phyloP scores from a whole-genome alignment of 164 flowering plant species.

The Santalum album region DNA sequence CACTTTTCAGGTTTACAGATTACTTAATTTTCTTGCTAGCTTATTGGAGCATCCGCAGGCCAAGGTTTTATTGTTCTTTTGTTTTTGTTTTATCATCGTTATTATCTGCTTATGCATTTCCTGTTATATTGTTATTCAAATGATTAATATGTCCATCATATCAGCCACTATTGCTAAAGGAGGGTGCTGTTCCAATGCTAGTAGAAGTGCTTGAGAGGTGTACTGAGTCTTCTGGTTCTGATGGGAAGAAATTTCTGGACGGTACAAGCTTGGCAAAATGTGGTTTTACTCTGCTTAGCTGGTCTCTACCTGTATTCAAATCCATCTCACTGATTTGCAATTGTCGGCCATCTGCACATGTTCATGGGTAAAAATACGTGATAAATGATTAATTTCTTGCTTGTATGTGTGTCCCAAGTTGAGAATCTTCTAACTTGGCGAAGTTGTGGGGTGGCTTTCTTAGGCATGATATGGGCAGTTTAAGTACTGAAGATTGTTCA shows the following conservation, averaged over 20 bases:
- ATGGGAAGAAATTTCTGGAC: slow-evolving; percentile 34
- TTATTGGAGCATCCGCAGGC: slow-evolving; percentile 80
- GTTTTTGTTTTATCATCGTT: background rate
- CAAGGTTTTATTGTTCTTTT: slow-evolving; percentile 37
- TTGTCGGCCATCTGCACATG: slow-evolving; percentile 19
- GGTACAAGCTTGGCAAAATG: slow-evolving; percentile 19
- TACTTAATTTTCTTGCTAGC: slow-evolving; percentile 63
- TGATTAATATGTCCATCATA: background rate
- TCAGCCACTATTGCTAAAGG: slow-evolving; percentile 58
- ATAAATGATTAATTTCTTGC: slow-evolving; percentile 35
- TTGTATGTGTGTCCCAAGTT: background rate
- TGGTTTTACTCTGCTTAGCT: slow-evolving; percentile 33
- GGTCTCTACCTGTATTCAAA: slow-evolving; percentile 67
- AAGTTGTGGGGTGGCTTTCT: slow-evolving; percentile 5
- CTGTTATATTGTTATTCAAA: background rate
- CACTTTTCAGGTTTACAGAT: slow-evolving; percentile 47
- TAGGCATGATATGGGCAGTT: slow-evolving; percentile 25
- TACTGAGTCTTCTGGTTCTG: slow-evolving; percentile 25
- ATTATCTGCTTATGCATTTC: background rate
- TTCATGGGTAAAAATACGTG: slow-evolving; percentile 17
- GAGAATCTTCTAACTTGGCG: slow-evolving; percentile 6
- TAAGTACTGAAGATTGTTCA: slow-evolving; percentile 45
- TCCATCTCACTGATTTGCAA: slow-evolving; percentile 45
- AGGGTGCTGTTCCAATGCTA: slow-evolving; percentile 42
- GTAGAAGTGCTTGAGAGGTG: slow-evolving; percentile 43